These are phyloP conservation scores for Aspergillus chevalieri DNA, from an alignment of 2,329 filamentous ascomycete species.

Conservation along the genomic window DNA sequence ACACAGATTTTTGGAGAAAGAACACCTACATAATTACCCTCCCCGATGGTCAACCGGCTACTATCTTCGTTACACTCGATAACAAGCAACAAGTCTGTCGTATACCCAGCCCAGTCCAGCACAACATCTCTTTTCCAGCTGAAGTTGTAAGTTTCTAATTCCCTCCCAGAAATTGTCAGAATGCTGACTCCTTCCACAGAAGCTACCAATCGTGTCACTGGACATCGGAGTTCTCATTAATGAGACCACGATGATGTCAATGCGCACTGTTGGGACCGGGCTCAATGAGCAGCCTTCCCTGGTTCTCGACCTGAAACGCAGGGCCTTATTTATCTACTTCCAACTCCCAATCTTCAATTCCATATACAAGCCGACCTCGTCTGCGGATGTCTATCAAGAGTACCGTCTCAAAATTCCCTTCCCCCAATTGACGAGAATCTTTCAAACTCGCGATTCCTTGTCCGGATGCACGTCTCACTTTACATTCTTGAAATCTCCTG, in stretches of 20 bases:
- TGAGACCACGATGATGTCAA: constrained; percentile 52
- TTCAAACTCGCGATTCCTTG: constrained; percentile 24
- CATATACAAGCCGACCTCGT: neutral
- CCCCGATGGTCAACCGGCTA: constrained; percentile 12
- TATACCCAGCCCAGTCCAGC: constrained; percentile 30
- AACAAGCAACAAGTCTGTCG: constrained; percentile 10
- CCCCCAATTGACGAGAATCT: constrained; percentile 34
- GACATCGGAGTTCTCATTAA: constrained; percentile 58
- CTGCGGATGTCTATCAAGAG: constrained; percentile 9
- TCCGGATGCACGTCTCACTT: constrained; percentile 25
- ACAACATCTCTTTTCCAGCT: constrained; percentile 27
- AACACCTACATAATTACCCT: constrained; percentile 24
- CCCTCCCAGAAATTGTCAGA: neutral
- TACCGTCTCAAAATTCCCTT: constrained; percentile 44
- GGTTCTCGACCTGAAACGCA: constrained; percentile 38
- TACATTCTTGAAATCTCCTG: constrained; percentile 38
- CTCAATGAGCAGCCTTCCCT: constrained; percentile 24
- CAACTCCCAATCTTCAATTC: constrained; percentile 24
- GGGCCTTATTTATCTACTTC: constrained; percentile 44
- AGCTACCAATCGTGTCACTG: constrained; percentile 42
- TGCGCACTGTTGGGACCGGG: constrained; percentile 43
- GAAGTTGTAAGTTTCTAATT: constrained; percentile 26
- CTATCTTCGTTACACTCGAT: constrained; percentile 22
- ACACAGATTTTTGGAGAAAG: constrained; percentile 45
- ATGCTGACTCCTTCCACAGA: constrained; percentile 22